phyloP scores from a whole-genome alignment of 495 filamentous ascomycete genomes.

The Amorphotheca resinae region DNA sequence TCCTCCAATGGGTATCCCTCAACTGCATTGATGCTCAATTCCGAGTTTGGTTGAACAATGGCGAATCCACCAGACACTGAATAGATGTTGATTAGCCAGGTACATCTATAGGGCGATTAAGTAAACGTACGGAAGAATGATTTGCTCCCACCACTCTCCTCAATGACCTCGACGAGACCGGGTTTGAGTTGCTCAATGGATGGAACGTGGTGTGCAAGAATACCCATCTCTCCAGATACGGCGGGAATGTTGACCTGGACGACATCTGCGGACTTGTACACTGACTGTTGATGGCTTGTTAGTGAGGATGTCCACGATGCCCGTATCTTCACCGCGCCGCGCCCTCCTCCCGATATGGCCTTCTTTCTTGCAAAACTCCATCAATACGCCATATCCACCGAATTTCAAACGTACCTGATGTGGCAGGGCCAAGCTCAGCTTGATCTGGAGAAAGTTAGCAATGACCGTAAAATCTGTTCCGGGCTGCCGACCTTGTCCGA shows the following conservation, averaged over 20 bases:
- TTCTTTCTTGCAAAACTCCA: not conserved
- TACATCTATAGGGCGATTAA: not conserved
- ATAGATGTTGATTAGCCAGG: constrained; percentile 1
- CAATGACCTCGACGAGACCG: constrained; percentile 86
- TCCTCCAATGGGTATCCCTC: constrained; percentile 91
- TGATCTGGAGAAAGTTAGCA: constrained; percentile 50
- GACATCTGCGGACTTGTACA: constrained; percentile 50
- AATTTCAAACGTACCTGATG: constrained; percentile 68
- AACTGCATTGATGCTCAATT: constrained; percentile 93
- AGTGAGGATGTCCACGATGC: constrained; percentile 18
- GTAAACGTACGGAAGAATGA: constrained; percentile 86
- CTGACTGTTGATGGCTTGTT: constrained; percentile 35
- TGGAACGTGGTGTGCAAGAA: constrained; percentile 96
- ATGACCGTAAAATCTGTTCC: constrained; percentile 17
- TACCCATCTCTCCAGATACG: constrained; percentile 97
- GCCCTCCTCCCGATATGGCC: not conserved
- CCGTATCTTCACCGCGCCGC: not conserved
- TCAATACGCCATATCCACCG: not conserved
- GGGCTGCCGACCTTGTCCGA: constrained; percentile 48
- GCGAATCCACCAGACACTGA: constrained; percentile 94
- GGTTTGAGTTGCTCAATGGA: constrained; percentile 98
- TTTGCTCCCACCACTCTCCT: constrained; percentile 84
- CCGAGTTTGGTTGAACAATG: constrained; percentile 87
- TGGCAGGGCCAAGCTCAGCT: constrained; percentile 90
- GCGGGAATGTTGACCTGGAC: constrained; percentile 98